Conservation (phyloP, 2,329 filamentous ascomycete genomes). For the Epichloe glyceriae region DNA sequence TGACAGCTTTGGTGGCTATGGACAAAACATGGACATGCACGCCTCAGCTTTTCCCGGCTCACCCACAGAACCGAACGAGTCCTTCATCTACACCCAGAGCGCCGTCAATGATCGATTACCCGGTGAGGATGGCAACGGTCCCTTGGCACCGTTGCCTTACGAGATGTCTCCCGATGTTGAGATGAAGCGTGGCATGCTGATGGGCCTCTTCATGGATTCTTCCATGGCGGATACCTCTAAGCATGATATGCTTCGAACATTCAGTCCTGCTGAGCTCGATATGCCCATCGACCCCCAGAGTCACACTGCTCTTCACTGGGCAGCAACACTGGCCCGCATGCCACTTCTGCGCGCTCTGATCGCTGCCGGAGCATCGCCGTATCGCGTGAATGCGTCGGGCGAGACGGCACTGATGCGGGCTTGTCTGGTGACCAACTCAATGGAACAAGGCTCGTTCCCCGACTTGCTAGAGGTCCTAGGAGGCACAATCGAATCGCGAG, state of each 20-base stretch:
- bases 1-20: conserved; percentile 43
- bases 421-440: conserved; percentile 85
- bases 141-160: conserved; percentile 51
- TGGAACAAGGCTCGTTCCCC: conserved; percentile 81
- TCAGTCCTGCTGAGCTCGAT: conserved; percentile 73
- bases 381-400: conserved; percentile 74
- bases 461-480: conserved; percentile 82
- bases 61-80: conserved; percentile 69
- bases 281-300: conserved; percentile 81
- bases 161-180: conserved; percentile 54
- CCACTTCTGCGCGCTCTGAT: conserved; percentile 72
- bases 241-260: conserved; percentile 62
- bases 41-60: conserved; percentile 48
- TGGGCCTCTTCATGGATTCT: conserved; percentile 71
- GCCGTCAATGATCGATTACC: conserved; percentile 29
- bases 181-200: conserved; percentile 67
- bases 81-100: conserved; percentile 53
- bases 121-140: conserved; percentile 39
- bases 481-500: conserved; percentile 78
- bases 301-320: conserved; percentile 92
- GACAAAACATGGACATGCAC: conserved; percentile 33
- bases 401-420: conserved; percentile 91
- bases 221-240: conserved; percentile 56
- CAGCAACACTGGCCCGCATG: conserved; percentile 79
- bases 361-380: conserved; percentile 72